Percentiles rank a stretch among this genome's conserved stretches.
These are phyloP conservation scores for Fusarium tjaetaba DNA, from an alignment of 2,329 filamentous ascomycete species.

Conservation along the genomic window DNA sequence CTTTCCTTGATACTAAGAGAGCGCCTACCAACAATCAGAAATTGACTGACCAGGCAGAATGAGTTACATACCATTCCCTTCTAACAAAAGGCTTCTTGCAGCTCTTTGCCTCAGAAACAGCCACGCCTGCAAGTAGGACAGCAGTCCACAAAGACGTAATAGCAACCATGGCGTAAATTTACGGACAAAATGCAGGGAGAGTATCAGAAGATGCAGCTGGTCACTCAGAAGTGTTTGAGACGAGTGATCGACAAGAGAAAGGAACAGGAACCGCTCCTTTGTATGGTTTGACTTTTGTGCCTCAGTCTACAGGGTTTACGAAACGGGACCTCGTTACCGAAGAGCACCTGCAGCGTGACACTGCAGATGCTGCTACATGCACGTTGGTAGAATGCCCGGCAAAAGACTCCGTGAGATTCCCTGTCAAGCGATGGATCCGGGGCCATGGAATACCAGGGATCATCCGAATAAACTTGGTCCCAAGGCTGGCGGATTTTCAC, in stretches of 20 bases:
- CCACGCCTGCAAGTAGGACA: conserved; percentile 1
- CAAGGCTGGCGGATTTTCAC: not conserved
- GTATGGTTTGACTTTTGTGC: not conserved
- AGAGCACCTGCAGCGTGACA: not conserved
- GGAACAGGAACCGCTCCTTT: not conserved
- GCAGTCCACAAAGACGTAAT: conserved; percentile 10
- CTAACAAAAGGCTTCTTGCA: conserved; percentile 21
- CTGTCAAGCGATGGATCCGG: conserved; percentile 2
- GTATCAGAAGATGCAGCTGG: not conserved
- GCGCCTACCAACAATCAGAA: not conserved
- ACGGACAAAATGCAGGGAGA: not conserved
- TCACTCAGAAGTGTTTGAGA: not conserved
- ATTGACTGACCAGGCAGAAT: rapidly evolving
- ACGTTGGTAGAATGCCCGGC: not conserved
- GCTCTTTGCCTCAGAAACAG: not conserved
- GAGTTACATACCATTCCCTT: conserved; percentile 6
- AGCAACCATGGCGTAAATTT: not conserved
- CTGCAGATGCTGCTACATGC: not conserved
- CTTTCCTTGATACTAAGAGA: conserved; percentile 10
- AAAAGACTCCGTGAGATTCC: not conserved
- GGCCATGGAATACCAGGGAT: not conserved
- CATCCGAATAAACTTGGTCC: not conserved
- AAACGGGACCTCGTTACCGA: not conserved
- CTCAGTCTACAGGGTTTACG: not conserved
- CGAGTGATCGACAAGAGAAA: conserved; percentile 1